A percentile compares a stretch with the other conserved stretches of the same genome.
Conservation (phyloP, 1,139 yeast species). For the Geotrichum candidum region DNA sequence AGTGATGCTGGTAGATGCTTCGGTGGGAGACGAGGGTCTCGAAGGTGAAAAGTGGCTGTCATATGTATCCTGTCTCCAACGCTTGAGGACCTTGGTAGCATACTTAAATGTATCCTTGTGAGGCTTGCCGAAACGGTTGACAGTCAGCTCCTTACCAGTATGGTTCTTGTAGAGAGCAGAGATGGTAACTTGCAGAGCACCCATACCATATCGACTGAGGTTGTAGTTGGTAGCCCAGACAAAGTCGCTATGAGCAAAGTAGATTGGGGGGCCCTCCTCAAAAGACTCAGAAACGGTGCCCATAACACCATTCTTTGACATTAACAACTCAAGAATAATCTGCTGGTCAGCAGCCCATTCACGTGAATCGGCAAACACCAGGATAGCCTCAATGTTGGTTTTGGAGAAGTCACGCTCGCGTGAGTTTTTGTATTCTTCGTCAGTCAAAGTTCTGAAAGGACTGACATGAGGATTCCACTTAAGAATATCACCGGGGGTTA, state of each 20-base stretch:
- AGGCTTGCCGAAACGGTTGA: slow-evolving; percentile 78
- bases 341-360: slow-evolving; percentile 92
- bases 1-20: background rate
- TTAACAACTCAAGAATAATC: slow-evolving; percentile 67
- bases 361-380: slow-evolving; percentile 77
- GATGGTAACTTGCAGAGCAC: slow-evolving; percentile 78
- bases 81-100: slow-evolving; percentile 67
- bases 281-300: slow-evolving; percentile 65
- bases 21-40: slow-evolving; percentile 13
- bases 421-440: slow-evolving; percentile 55
- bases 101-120: slow-evolving; percentile 76
- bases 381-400: slow-evolving; percentile 58
- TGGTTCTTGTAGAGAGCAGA: slow-evolving; percentile 77
- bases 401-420: slow-evolving; percentile 61
- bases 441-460: slow-evolving; percentile 70
- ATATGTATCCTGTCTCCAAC: slow-evolving; percentile 73
- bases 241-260: slow-evolving; percentile 82
- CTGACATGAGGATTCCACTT: slow-evolving; percentile 82
- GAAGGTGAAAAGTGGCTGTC: slow-evolving; percentile 34
- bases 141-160: slow-evolving; percentile 70
- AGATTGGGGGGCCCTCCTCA: slow-evolving; percentile 74
- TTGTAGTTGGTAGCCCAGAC: slow-evolving; percentile 85
- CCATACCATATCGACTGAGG: slow-evolving; percentile 80
- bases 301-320: slow-evolving; percentile 74
- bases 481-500: slow-evolving; percentile 71